Evolutionary conservation across 768 basidiomycete species (phyloP), one percentile per base, ranked within the genome.

Genomic region (Mycena sanguinolenta): DNA sequence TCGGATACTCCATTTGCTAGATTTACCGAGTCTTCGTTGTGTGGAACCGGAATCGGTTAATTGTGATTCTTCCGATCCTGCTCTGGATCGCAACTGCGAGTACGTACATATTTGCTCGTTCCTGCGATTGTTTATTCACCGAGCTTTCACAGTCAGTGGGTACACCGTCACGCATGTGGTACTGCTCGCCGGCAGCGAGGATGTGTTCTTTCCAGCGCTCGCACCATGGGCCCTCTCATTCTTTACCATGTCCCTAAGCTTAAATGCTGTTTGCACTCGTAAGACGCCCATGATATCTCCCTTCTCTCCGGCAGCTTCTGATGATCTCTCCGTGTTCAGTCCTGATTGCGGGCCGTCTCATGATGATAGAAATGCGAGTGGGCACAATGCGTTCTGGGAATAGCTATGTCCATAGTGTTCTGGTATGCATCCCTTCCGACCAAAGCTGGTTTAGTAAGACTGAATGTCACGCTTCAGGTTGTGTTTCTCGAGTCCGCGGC

Each of bases 401-500:
- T 27, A 64, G 62, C 21, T 17, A 42, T 13, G 63, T 69, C 10
- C 58, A 63, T n/a, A 52, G 62, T 2, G 68, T 57, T 23, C 57
- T 69, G 62, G 68, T 69, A 64, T 44, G 13, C n/a, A 42, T 17
- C 16, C 53, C 17, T 39, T 60, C 12, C 4, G 42, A 34, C 23
- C 42, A 12, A 27, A 23, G 21, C 9, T 30, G 7, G 4, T 8
- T 5, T 9, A 3, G 8, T 17, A 30, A 12, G 13, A 14, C 36
- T 14, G 39, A 39, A 39, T 12, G 12, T 1, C 28, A 6, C 21
- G 3, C 9, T 60, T 57, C 55, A 69, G 66, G 65, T 61, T 5
- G 57, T 72, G 21, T 59, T 72, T 50, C 34, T 72, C 5, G 71
- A 72, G 27, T 72, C 71, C 0, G 71, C 71, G 12, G 71, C 62